Percentiles rank a stretch among this genome's conserved stretches.
phyloP scores from a whole-genome alignment of 2,329 filamentous ascomycete species.

The Curvularia sp. region DNA sequence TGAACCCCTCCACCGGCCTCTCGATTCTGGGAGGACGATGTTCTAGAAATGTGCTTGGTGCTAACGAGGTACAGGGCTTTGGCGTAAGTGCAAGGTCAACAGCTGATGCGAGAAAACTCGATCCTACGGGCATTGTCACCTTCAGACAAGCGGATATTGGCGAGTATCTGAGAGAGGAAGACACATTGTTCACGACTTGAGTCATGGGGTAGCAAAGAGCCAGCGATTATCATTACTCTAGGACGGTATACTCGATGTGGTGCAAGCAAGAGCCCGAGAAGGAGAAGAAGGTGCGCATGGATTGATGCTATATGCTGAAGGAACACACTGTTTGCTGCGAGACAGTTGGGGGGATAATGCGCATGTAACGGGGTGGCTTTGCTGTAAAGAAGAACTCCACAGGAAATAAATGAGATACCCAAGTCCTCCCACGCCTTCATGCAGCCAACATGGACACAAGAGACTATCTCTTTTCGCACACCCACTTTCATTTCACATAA shows the following conservation, averaged over 20 bases:
- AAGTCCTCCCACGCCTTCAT: slow-evolving; percentile 4
- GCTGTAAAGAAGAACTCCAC: slow-evolving; percentile 3
- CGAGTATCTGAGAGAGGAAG: slow-evolving; percentile 88
- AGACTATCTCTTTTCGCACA: neutral
- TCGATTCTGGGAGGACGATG: too few species aligned
- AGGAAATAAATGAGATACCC: slow-evolving; percentile 16
- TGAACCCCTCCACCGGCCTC: neutral
- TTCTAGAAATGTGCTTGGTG: neutral
- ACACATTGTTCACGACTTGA: slow-evolving; percentile 66
- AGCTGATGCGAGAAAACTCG: slow-evolving; percentile 79
- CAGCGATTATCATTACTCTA: slow-evolving; percentile 4
- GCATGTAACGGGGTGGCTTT: neutral
- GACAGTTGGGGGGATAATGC: neutral
- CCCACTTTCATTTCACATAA: neutral
- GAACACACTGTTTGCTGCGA: neutral
- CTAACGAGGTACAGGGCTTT: slow-evolving; percentile 72
- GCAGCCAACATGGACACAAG: neutral
- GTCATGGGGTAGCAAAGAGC: neutral
- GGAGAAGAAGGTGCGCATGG: neutral
- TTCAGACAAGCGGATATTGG: slow-evolving; percentile 95
- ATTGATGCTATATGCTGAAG: neutral
- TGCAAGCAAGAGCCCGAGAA: neutral
- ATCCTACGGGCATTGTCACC: slow-evolving; percentile 86
- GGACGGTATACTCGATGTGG: neutral
- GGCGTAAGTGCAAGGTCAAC: slow-evolving; percentile 89